phyloP scores from a whole-genome alignment of 1,139 yeast species.

The Yamadazyma taylorii region DNA sequence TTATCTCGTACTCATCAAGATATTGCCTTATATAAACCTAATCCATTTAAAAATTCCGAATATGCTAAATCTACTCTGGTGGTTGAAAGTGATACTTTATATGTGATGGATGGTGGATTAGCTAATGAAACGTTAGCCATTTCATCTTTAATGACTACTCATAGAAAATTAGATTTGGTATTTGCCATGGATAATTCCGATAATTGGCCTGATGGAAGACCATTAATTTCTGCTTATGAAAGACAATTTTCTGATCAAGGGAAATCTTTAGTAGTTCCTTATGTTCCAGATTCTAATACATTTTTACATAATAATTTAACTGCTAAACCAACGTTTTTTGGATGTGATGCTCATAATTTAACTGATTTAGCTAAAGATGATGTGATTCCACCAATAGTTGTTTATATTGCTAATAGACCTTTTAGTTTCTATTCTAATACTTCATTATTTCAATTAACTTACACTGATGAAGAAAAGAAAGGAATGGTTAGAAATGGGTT shows the following conservation, averaged over 20 bases:
- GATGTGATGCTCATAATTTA: slow-evolving; percentile 42
- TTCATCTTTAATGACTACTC: slow-evolving; percentile 34
- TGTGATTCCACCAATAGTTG: slow-evolving; percentile 37
- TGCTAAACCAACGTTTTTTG: slow-evolving; percentile 45
- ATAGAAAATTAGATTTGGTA: slow-evolving; percentile 36
- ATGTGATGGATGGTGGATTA: slow-evolving; percentile 44
- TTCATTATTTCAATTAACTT: slow-evolving; percentile 35
- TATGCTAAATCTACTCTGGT: slow-evolving; percentile 33
- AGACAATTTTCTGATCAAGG: slow-evolving; percentile 35
- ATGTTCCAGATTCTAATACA: slow-evolving; percentile 36
- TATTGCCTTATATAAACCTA: slow-evolving; percentile 46
- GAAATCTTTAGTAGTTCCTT: slow-evolving; percentile 29
- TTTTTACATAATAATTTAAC: slow-evolving; percentile 38
- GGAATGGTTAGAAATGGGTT: slow-evolving; percentile 42
- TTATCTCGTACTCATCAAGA: slow-evolving; percentile 42
- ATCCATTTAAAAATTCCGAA: slow-evolving; percentile 50
- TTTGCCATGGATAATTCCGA: slow-evolving; percentile 42
- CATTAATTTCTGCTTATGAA: slow-evolving; percentile 32
- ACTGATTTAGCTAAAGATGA: slow-evolving; percentile 35
- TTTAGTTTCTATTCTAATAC: slow-evolving; percentile 38
- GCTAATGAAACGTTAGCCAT: slow-evolving; percentile 41
- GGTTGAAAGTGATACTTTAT: slow-evolving; percentile 32
- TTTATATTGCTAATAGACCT: slow-evolving; percentile 44
- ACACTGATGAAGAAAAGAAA: slow-evolving; percentile 34
- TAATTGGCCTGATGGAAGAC: slow-evolving; percentile 41